phyloP scores from a whole-genome alignment of 1,284 basidiomycete genomes.

The Somion occarium region DNA sequence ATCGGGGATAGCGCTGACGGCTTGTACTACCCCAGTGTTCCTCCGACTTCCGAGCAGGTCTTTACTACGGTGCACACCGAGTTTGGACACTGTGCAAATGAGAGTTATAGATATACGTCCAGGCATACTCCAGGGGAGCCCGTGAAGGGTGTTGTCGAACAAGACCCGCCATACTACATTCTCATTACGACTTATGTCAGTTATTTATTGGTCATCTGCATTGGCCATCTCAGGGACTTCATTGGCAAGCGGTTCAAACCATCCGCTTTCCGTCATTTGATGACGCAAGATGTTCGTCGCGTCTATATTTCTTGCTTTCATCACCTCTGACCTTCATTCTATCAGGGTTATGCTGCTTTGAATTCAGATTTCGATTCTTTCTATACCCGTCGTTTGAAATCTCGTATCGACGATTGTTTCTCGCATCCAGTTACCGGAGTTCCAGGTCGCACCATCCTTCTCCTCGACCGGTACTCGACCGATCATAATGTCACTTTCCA shows the following conservation, averaged over 20 bases:
- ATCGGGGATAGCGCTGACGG: constrained; percentile 46
- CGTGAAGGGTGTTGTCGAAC: constrained; percentile 51
- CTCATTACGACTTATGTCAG: constrained; percentile 90
- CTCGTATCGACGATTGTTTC: constrained; percentile 95
- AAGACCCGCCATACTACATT: constrained; percentile 88
- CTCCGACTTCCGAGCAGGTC: constrained; percentile 73
- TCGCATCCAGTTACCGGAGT: constrained; percentile 92
- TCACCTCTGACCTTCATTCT: constrained; percentile 10
- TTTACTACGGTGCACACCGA: constrained; percentile 78
- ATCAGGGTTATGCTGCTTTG: constrained; percentile 90
- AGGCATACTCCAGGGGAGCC: constrained; percentile 50
- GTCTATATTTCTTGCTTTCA: constrained; percentile 5
- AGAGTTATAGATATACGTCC: constrained; percentile 64
- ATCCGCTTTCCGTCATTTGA: constrained; percentile 73
- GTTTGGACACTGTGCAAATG: constrained; percentile 81
- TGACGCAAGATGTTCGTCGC: constrained; percentile 71
- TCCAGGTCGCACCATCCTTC: constrained; percentile 88
- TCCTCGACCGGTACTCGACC: constrained; percentile 80
- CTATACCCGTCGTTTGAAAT: constrained; percentile 94
- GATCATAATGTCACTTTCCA: constrained; percentile 83
- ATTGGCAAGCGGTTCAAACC: constrained; percentile 84
- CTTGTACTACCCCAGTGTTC: constrained; percentile 50
- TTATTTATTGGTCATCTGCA: constrained; percentile 83
- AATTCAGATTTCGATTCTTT: constrained; percentile 99
- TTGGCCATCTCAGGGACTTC: constrained; percentile 95